Evolutionary conservation across 345 rosid genomes (phyloP).

Genomic region (Rhodomyrtus tomentosa): DNA sequence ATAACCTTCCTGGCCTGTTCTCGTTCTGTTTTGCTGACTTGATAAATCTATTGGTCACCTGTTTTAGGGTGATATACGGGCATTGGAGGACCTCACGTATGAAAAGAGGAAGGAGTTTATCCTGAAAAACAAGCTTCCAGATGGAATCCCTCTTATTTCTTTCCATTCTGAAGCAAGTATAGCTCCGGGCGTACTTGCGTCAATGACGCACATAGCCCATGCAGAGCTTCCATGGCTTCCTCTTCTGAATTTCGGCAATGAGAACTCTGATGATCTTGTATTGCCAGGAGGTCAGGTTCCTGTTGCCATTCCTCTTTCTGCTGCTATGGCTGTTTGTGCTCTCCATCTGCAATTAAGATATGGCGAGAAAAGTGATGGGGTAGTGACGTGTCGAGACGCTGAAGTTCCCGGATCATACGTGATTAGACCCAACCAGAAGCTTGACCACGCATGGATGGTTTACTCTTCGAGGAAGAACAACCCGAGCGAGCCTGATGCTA

Average conservation of each 20-base stretch:
- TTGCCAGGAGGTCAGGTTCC: conserved; percentile 36
- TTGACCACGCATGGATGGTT: conserved; percentile 67
- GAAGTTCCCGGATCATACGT: conserved; percentile 60
- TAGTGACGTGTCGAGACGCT: conserved; percentile 54
- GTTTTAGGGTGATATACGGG: conserved; percentile 54
- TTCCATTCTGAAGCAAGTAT: conserved; percentile 50
- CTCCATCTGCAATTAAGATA: conserved; percentile 58
- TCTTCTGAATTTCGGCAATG: conserved; percentile 17
- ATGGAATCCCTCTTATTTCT: conserved; percentile 41
- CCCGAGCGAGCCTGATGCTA: conserved; percentile 30
- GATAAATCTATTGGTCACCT: not conserved
- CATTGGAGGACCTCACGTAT: conserved; percentile 58
- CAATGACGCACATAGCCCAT: conserved; percentile 58
- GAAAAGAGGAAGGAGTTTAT: conserved; percentile 48
- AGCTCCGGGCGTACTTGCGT: conserved; percentile 42
- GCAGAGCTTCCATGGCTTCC: conserved; percentile 64
- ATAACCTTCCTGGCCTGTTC: not conserved
- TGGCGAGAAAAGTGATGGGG: conserved; percentile 60
- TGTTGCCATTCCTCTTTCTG: conserved; percentile 42
- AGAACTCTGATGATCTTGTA: conserved; percentile 9
- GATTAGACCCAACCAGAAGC: conserved; percentile 39
- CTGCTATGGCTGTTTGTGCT: conserved; percentile 49
- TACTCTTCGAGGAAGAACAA: conserved; percentile 32
- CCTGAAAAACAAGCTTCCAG: conserved; percentile 42
- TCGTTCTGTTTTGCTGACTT: not conserved